Evolutionary conservation across 2,329 filamentous ascomycete genomes (phyloP).

Genomic region (Phaeoacremonium minimum): DNA sequence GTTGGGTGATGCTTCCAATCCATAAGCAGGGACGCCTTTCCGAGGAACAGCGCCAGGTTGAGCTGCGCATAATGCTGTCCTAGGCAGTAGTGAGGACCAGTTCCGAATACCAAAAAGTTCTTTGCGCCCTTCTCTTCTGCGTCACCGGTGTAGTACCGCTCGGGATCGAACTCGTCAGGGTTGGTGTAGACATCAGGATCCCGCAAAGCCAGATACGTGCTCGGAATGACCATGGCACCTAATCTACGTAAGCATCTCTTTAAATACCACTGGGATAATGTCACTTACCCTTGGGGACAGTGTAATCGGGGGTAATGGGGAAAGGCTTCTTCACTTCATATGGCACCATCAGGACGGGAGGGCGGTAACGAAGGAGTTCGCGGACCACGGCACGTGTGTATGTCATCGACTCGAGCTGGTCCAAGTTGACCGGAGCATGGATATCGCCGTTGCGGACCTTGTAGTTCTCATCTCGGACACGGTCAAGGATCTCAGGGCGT

Average conservation of each 20-base stretch:
- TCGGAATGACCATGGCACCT: slow-evolving; percentile 91
- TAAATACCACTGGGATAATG: background rate
- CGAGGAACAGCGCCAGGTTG: slow-evolving; percentile 84
- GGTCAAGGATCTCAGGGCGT: slow-evolving; percentile 85
- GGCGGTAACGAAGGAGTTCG: slow-evolving; percentile 88
- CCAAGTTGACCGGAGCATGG: slow-evolving; percentile 68
- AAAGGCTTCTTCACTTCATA: slow-evolving; percentile 94
- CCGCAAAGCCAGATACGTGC: slow-evolving; percentile 84
- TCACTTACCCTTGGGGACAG: slow-evolving; percentile 74
- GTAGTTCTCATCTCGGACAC: slow-evolving; percentile 87
- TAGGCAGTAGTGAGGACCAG: slow-evolving; percentile 92
- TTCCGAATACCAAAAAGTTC: slow-evolving; percentile 96
- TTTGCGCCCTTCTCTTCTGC: slow-evolving; percentile 82
- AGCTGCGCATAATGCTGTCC: slow-evolving; percentile 88
- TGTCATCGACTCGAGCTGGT: slow-evolving; percentile 80
- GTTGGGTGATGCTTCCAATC: slow-evolving; percentile 91
- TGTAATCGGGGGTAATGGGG: slow-evolving; percentile 82
- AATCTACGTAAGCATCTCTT: slow-evolving; percentile 8
- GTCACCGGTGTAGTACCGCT: slow-evolving; percentile 85
- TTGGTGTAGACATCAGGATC: slow-evolving; percentile 90
- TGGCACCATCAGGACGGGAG: slow-evolving; percentile 95
- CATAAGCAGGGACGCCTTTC: slow-evolving; percentile 80
- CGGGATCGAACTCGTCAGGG: slow-evolving; percentile 84
- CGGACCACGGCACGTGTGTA: slow-evolving; percentile 92
- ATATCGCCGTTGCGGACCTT: slow-evolving; percentile 70